Conservation (phyloP, 345 rosid species). For the Boechera stricta region DNA sequence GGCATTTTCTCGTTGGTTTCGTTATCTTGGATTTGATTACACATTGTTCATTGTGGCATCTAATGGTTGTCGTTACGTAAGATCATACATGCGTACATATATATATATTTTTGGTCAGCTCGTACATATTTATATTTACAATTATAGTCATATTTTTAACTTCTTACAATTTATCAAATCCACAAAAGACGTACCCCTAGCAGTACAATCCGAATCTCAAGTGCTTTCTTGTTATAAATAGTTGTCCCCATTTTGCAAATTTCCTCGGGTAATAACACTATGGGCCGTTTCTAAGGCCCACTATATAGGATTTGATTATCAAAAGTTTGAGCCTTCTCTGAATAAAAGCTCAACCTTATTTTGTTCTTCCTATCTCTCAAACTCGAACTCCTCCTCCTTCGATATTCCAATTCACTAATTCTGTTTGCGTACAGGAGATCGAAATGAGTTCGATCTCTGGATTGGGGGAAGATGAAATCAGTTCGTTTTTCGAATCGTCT, state of each 20-base stretch:
- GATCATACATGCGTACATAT: not conserved
- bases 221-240: too few relatives aligned
- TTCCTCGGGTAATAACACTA: not conserved
- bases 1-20: constrained; percentile 34
- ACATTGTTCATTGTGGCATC: constrained; percentile 8
- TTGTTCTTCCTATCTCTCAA: not conserved
- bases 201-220: too few relatives aligned
- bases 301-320: not conserved
- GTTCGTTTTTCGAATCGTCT: constrained; percentile 73
- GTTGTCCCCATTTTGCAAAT: too few relatives aligned
- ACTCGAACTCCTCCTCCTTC: not conserved
- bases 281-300: not conserved
- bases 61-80: not conserved
- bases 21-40: constrained; percentile 11
- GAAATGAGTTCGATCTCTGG: constrained; percentile 56
- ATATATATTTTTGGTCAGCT: not conserved
- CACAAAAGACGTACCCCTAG: too few relatives aligned
- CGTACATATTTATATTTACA: not conserved
- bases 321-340: not conserved
- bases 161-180: too few relatives aligned
- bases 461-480: constrained; percentile 49
- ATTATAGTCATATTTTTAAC: not conserved
- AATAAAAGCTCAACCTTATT: not conserved
- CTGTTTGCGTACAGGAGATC: not conserved
- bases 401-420: not conserved